A percentile compares a stretch with the other conserved stretches of the same genome.
Conservation (phyloP, 352 stramenopile species). For the Phytopythium helicoides region DNA sequence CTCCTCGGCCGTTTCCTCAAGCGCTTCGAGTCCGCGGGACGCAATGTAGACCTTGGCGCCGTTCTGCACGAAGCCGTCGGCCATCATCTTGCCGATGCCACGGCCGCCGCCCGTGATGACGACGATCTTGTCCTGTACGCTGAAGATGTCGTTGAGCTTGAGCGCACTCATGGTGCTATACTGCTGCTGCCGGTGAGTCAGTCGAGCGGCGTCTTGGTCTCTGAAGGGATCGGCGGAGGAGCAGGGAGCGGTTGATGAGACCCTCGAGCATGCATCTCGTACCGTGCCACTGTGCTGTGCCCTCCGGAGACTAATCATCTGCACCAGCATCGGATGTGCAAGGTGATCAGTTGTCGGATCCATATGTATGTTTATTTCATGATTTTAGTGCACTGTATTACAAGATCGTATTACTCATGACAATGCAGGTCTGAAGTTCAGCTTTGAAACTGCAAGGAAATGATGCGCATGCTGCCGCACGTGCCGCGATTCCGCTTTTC, state of each 20-base stretch:
- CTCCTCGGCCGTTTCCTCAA: constrained; percentile 65
- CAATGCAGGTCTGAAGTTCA: no score
- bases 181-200: neutral
- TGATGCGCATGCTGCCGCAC: no score
- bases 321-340: no score
- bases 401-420: no score
- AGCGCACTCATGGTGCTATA: constrained; percentile 12
- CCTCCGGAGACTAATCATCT: no score
- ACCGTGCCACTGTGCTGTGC: neutral
- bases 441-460: no score
- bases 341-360: constrained; percentile 53
- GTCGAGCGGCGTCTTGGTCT: neutral
- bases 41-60: constrained; percentile 94
- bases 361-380: no score
- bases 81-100: constrained; percentile 96
- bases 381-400: no score
- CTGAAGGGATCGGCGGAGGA: constrained; percentile 4
- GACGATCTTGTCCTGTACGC: constrained; percentile 75
- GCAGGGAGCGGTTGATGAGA: neutral
- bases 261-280: no score
- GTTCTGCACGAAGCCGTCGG: constrained; percentile 90
- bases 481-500: no score
- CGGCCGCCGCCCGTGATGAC: constrained; percentile 92
- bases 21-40: constrained; percentile 82
- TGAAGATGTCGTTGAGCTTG: constrained; percentile 17